These are phyloP conservation scores for Hypoxylon cercidicola DNA, from an alignment of 495 filamentous ascomycete species.

Conservation along the genomic window DNA sequence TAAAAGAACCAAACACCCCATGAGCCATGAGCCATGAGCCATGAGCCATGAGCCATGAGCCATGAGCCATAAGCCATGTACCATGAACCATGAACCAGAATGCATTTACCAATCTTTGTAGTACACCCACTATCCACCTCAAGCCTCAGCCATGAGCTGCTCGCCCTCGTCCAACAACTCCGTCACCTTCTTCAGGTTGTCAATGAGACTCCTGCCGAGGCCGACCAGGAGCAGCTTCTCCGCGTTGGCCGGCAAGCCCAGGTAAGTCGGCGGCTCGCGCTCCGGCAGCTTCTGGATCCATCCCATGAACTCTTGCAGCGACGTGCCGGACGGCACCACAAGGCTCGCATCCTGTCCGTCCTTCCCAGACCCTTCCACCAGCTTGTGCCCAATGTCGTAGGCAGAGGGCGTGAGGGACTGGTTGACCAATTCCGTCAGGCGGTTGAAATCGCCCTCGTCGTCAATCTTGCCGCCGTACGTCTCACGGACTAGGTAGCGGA, in stretches of 20 bases:
- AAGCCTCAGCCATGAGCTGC: conserved; percentile 61
- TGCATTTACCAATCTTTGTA: too few relatives aligned
- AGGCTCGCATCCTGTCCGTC: conserved; percentile 68
- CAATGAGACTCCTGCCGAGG: conserved; percentile 85
- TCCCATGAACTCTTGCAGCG: conserved; percentile 83
- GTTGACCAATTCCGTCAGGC: conserved; percentile 76
- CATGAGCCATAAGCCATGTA: too few relatives aligned
- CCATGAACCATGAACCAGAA: too few relatives aligned
- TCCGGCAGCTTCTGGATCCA: conserved; percentile 96
- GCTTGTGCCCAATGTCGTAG: conserved; percentile 89
- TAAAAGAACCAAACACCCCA: conserved; percentile 30
- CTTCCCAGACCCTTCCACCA: conserved; percentile 69
- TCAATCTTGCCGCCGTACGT: conserved; percentile 99
- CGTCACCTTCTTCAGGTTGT: conserved; percentile 82
- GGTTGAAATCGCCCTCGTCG: conserved; percentile 83
- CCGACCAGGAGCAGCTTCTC: conserved; percentile 95
- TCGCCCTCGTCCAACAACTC: conserved; percentile 93
- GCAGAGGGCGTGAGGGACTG: conserved; percentile 83
- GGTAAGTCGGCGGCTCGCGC: conserved; percentile 93
- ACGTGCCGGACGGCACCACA: conserved; percentile 79
- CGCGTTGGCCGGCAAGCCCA: conserved; percentile 95
- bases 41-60: too few relatives aligned
- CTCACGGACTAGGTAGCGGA: conserved; percentile 88
- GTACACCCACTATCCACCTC: too few relatives aligned
- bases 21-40: too few relatives aligned